Base-by-base conservation (phyloP, 192 early-diverging fungal genomes). In the Coemansia sp. region DNA sequence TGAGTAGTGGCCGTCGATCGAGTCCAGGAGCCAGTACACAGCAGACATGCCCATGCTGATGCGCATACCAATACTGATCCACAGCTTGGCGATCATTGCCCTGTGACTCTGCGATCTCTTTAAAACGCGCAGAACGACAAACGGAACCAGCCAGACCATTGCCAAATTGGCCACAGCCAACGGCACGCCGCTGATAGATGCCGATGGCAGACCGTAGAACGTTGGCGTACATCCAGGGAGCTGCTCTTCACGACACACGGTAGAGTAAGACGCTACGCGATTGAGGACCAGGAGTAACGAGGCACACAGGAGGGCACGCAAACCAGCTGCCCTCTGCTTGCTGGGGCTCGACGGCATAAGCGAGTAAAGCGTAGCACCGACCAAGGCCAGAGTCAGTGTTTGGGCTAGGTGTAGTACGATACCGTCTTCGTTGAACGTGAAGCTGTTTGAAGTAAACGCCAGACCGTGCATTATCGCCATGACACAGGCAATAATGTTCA, bases 181-280 rank as follows among this genome's bases (percentile, higher is more conserved):
- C 12, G 53, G 33, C 12, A 73, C 22, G 29, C 69, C 64, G 50
- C 72, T 78, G 34, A 83, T 78, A 4, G 81, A 83, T 10, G 73
- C 76, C 22, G 69, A 69, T 0, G 76, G 79, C 4, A 88, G 73
- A 7, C 88, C 87, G 66, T 96, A 92, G 85, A 91, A 95, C 13
- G 92, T 94, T n/a, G 92, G 90, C 13, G 68, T 74, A 74, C 97
- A 98, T 43, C 86, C 72, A 3, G 90, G 89, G 7, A 88, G 79
- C 81, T 97, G 94, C 65, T 98, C 97, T 66, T 94, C 93, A 27
- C 95, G 91, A 66, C 97, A 99, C 29, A 95, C 88, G 4, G 90
- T 94, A 2, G 87, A 88, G 39, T 87, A 77, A 5, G 86, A 80
- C 7, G 87, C 66, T 5, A 87, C 43, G 3, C 90, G 73, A 12